Evolutionary conservation across 2,329 filamentous ascomycete genomes (phyloP), one percentile per base, ranked within the genome.

Genomic region (Hypoxylon sp.): DNA sequence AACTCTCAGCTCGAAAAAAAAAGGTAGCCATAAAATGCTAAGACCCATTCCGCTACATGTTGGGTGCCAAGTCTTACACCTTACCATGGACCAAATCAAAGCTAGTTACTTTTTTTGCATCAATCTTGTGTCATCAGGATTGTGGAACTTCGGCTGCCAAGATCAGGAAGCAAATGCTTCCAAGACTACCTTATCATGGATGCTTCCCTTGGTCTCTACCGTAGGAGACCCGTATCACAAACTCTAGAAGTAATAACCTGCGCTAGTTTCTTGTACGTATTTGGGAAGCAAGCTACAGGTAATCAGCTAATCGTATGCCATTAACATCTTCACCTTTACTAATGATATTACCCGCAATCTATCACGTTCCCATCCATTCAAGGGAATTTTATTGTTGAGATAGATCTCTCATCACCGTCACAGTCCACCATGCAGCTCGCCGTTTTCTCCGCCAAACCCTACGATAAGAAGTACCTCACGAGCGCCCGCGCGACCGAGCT

Each of bases 391-490:
- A 24, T 22, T 26, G n/a, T 35, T 52, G 42, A 47, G 19, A 35
- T 47, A 57, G 54, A 42, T 24, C 33, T 11, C 17, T 47, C 39
- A 46, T 46, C 47, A 14, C 35, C 13, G 53, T 14, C n/a, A 37
- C 17, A 14, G 3, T 5, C 39, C 44, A 62, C 31, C 31, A 76
- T 75, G 73, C 87, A 87, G 77, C 81, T 91, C 75, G 85, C 87
- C 70, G 83, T 91, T 67, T 92, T 91, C 80, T 90, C 87, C 80
- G 81, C 88, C 61, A 90, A 91, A 78, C 81, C 87, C 53, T 90
- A 90, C 79, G 89, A 91, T 81, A 85, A 84, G 71, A 80, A 81
- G 66, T 89, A 84, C 77, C 80, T 91, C 44, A 78, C 81, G 42
- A 78, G 81, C 42, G 83, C 82, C 35, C 81, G 81, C 39, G 74